Percentiles rank a stretch among this genome's conserved stretches.
Evolutionary conservation across 2,329 filamentous ascomycete genomes (phyloP).

Genomic region (Paraconiothyrium sp.): DNA sequence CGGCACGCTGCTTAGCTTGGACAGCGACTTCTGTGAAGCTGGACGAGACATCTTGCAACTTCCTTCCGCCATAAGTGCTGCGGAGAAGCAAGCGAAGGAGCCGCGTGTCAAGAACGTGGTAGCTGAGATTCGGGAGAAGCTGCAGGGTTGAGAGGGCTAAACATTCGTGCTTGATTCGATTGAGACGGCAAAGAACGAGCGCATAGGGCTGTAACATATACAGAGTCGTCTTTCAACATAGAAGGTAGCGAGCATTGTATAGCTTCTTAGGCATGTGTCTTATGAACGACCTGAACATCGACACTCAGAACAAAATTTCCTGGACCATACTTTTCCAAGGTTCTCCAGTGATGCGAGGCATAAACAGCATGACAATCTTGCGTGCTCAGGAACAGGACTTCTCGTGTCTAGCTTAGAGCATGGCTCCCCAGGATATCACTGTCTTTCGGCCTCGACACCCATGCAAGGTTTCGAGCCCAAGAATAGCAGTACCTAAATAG

Average conservation of each 20-base stretch:
- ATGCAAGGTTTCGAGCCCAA: background rate
- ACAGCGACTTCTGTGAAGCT: slow-evolving; percentile 67
- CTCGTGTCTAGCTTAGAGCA: background rate
- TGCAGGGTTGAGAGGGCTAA: slow-evolving; percentile 38
- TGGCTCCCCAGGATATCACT: background rate
- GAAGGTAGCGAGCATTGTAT: slow-evolving; percentile 9
- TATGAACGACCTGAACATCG: background rate
- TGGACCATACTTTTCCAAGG: too few species aligned
- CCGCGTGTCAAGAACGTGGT: slow-evolving; percentile 68
- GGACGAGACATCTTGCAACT: slow-evolving; percentile 67
- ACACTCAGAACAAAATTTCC: background rate
- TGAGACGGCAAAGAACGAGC: background rate
- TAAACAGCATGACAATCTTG: background rate
- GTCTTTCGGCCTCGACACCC: background rate
- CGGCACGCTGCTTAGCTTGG: slow-evolving; percentile 76
- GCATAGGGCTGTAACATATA: slow-evolving; percentile 17
- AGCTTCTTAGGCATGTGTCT: background rate
- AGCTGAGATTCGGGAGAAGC: slow-evolving; percentile 65
- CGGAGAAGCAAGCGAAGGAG: slow-evolving; percentile 65
- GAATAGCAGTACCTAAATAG: too few species aligned
- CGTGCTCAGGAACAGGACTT: too few species aligned
- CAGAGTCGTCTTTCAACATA: slow-evolving; percentile 1
- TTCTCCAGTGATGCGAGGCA: background rate
- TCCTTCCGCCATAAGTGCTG: slow-evolving; percentile 56
- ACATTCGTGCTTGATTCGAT: background rate